A percentile compares a stretch with the other conserved stretches of the same genome.
Evolutionary conservation across 495 filamentous ascomycete species (phyloP).

Genomic region (Hypomontagnella monticulosa): DNA sequence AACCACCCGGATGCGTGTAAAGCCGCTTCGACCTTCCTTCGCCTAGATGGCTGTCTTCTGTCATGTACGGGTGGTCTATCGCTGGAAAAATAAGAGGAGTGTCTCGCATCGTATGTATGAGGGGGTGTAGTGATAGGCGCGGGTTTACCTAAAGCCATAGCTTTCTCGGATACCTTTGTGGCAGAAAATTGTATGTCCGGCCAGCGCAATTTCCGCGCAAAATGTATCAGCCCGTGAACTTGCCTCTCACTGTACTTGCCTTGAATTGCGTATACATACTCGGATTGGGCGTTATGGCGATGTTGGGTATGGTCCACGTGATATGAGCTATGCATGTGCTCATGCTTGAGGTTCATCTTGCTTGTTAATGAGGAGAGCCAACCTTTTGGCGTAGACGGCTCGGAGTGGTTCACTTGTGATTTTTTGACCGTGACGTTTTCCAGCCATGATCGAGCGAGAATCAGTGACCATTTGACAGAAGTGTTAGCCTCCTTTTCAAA

Average conservation of each 20-base stretch:
- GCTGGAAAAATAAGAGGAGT: slow-evolving; percentile 54
- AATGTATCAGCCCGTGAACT: slow-evolving; percentile 64
- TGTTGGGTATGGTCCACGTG: slow-evolving; percentile 45
- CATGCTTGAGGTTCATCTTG: slow-evolving; percentile 57
- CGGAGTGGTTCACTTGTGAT: slow-evolving; percentile 44
- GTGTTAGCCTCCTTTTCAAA: slow-evolving; percentile 72
- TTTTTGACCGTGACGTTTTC: slow-evolving; percentile 71
- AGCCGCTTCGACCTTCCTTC: slow-evolving; percentile 53
- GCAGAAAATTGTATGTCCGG: slow-evolving; percentile 56
- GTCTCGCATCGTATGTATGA: slow-evolving; percentile 48
- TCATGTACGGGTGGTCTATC: slow-evolving; percentile 36
- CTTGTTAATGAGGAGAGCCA: slow-evolving; percentile 65
- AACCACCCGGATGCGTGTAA: slow-evolving; percentile 76
- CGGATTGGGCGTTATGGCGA: slow-evolving; percentile 43
- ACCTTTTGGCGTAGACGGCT: slow-evolving; percentile 53
- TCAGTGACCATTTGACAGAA: slow-evolving; percentile 82
- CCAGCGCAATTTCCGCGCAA: slow-evolving; percentile 66
- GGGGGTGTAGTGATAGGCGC: slow-evolving; percentile 56
- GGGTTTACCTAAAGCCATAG: slow-evolving; percentile 48
- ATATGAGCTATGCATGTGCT: slow-evolving; percentile 46
- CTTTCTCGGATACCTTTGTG: slow-evolving; percentile 53
- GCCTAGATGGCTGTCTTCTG: slow-evolving; percentile 45
- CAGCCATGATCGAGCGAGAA: slow-evolving; percentile 78
- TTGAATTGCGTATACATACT: slow-evolving; percentile 53
- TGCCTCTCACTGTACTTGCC: slow-evolving; percentile 61